Percentiles rank a stretch among this genome's conserved stretches.
Evolutionary conservation across 768 basidiomycete genomes (phyloP).

Genomic region (Pleurotus salmoneostramineus): DNA sequence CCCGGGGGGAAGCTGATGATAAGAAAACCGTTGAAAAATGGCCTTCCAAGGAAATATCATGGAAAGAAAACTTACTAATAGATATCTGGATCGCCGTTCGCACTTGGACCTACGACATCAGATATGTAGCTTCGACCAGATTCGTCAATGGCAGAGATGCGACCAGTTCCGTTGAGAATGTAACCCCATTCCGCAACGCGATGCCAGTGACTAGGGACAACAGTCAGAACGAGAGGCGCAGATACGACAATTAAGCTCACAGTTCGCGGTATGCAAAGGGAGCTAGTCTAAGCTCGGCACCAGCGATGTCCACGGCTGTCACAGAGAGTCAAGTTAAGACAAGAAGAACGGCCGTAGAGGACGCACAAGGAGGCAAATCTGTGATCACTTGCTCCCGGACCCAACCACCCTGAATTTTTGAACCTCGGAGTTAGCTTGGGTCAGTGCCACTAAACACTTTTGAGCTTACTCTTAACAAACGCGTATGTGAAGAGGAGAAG

Average conservation of each 20-base stretch:
- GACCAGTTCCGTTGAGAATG: conserved; percentile 14
- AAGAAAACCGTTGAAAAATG: background rate
- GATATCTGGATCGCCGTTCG: conserved; percentile 12
- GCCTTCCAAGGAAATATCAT: background rate
- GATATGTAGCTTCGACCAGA: conserved; percentile 13
- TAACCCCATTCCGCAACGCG: conserved; percentile 16
- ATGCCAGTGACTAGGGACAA: conserved; percentile 12
- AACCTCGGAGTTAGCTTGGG: no score
- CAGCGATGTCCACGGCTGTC: conserved; percentile 12
- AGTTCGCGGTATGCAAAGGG: conserved; percentile 15
- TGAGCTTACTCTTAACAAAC: conserved; percentile 7
- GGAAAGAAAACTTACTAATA: conserved; percentile 10
- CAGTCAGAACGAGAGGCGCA: background rate
- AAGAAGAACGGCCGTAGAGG: background rate
- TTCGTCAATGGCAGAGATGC: conserved; percentile 14
- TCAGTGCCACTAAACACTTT: background rate
- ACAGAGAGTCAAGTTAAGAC: background rate
- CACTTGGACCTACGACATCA: conserved; percentile 11
- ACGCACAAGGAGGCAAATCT: conserved; percentile 14
- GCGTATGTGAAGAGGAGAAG: conserved; percentile 11
- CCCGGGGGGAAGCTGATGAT: conserved; percentile 13
- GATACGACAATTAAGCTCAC: background rate
- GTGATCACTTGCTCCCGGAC: conserved; percentile 13
- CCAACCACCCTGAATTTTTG: conserved; percentile 10
- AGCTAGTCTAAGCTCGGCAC: conserved; percentile 11